phyloP scores from a whole-genome alignment of 2,329 filamentous ascomycete species.

The Aspergillaceae sp. region DNA sequence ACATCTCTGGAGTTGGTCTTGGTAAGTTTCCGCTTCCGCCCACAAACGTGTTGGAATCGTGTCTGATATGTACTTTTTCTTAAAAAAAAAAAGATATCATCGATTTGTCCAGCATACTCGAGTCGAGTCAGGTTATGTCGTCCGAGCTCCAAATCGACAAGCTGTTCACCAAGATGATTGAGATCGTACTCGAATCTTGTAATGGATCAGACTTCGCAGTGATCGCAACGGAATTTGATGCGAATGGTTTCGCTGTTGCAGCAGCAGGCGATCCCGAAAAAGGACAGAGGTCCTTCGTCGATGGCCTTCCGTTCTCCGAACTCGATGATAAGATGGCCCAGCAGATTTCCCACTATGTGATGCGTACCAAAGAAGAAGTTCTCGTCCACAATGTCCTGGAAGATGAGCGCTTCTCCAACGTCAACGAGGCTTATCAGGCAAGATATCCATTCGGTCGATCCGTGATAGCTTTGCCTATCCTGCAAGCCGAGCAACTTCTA shows the following conservation, averaged over 20 bases:
- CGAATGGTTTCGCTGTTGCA: slow-evolving; percentile 52
- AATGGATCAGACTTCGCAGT: slow-evolving; percentile 52
- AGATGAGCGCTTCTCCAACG: slow-evolving; percentile 57
- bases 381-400: slow-evolving; percentile 56
- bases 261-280: slow-evolving; percentile 51
- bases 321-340: slow-evolving; percentile 51
- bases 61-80: slow-evolving; percentile 26
- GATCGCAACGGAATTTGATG: slow-evolving; percentile 53
- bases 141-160: slow-evolving; percentile 57
- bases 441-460: slow-evolving; percentile 50
- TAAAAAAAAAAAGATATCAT: slow-evolving; percentile 49
- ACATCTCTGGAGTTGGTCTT: slow-evolving; percentile 34
- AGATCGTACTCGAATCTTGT: slow-evolving; percentile 56
- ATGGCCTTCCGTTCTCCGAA: slow-evolving; percentile 49
- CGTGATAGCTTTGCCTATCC: slow-evolving; percentile 54
- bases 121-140: slow-evolving; percentile 57
- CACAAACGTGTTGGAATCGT: too few species aligned
- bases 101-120: slow-evolving; percentile 55
- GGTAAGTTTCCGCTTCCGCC: slow-evolving; percentile 21
- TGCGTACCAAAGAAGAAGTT: slow-evolving; percentile 56
- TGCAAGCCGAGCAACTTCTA: slow-evolving; percentile 52
- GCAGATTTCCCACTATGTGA: slow-evolving; percentile 54
- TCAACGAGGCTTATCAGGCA: slow-evolving; percentile 48
- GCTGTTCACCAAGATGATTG: slow-evolving; percentile 54
- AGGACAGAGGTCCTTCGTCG: slow-evolving; percentile 45